These are phyloP conservation scores for Cyberlindnera maclurae DNA, from an alignment of 805 yeast species.

Conservation along the genomic window DNA sequence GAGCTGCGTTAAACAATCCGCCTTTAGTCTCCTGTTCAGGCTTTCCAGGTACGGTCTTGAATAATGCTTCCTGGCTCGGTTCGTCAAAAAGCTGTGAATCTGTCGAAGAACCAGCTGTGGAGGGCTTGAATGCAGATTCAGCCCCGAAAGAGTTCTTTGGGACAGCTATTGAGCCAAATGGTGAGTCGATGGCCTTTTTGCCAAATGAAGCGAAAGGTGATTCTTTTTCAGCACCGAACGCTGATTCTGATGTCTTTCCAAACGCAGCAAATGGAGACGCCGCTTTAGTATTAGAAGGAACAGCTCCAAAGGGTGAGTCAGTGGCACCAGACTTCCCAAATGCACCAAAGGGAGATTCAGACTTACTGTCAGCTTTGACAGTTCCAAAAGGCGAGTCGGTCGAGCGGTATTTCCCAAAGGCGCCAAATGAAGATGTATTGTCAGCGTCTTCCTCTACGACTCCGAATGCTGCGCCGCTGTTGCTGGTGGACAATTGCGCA, in stretches of 20 bases:
- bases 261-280: constrained; percentile 10
- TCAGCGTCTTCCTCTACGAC: background rate
- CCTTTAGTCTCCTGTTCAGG: no score
- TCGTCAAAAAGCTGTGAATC: no score
- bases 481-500: constrained; percentile 1
- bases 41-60: no score
- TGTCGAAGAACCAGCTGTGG: no score
- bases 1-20: no score
- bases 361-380: background rate
- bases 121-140: no score
- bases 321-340: constrained; percentile 11
- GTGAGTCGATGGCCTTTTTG: background rate
- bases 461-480: constrained; percentile 1
- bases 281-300: constrained; percentile 7
- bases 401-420: background rate
- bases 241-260: background rate
- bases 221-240: background rate
- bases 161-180: background rate
- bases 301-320: constrained; percentile 20
- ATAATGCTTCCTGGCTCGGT: no score
- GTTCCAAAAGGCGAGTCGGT: constrained; percentile 9
- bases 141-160: no score
- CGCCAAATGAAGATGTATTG: background rate
- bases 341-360: constrained; percentile 15
- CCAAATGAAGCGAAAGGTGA: background rate